Evolutionary conservation across 1,139 yeast species (phyloP), one percentile per base, ranked within the genome.

Genomic region (Geotrichum phurueaensis): DNA sequence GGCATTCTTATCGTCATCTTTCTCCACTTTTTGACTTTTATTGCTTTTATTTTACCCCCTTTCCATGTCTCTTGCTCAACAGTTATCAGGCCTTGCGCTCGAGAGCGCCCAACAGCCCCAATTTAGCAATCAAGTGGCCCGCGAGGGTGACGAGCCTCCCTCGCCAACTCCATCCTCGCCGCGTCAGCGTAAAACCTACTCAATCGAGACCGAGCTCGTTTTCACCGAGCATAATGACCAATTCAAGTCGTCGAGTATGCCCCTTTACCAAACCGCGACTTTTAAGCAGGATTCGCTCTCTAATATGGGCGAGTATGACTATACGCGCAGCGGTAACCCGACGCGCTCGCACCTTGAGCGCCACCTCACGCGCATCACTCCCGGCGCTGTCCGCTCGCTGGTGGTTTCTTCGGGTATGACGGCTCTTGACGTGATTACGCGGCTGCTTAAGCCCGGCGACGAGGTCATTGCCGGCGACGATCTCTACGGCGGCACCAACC

Each of bases 341-440:
- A 89, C 97, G 1, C 80, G 97, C 73, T 84, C 95, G 0, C 83
- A 84, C 56, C 77, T 90, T 63, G 96, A 91, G 72, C 79, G 83
- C 60, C 96, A 91, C 68, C 72, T 91, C 68, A 86, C 89, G 56
- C 82, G 84, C 66, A 82, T 91, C 69, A 89, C 89, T 86, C 81
- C 80, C 65, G 68, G 68, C 58, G 92, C 96, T 12, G 76, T 81
- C 52, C 81, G 86, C 60, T 84, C 90, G 1, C 85, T 81, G 68
- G 96, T 96, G 3, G 96, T 91, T 13, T 84, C 92, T 48, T 85
- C 92, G 60, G 97, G 97, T 36, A 91, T 91, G 97, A 88, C 96
- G 9, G 91, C 96, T 63, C 79, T 89, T 65, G 97, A 91, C 71
- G 94, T 90, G 36, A 87, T 91, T 61, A 82, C 88, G 49, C 80